A percentile compares a stretch with the other conserved stretches of the same genome.
Evolutionary conservation across 352 stramenopile species (phyloP).

Genomic region (Pythium pyrilobum): DNA sequence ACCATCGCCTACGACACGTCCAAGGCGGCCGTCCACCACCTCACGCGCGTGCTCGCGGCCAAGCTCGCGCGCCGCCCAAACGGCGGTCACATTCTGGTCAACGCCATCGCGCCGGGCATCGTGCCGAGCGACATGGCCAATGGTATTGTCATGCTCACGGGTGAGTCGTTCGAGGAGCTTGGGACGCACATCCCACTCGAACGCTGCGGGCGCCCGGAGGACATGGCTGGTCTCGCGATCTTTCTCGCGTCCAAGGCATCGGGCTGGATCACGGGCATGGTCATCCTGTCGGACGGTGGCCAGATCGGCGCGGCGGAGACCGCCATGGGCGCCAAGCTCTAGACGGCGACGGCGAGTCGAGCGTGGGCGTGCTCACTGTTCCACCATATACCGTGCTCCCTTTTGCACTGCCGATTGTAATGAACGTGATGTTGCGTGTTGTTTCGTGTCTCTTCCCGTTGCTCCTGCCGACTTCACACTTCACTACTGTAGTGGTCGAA

Average conservation of each 20-base stretch:
- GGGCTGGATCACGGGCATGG: slow-evolving; percentile 88
- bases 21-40: slow-evolving; percentile 93
- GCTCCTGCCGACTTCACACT: no score
- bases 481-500: no score
- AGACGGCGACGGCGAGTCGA: no score
- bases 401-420: no score
- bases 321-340: slow-evolving; percentile 33
- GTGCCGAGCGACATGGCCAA: slow-evolving; percentile 89
- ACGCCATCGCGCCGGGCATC: slow-evolving; percentile 91
- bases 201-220: slow-evolving; percentile 77
- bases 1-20: slow-evolving; percentile 94
- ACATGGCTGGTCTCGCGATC: slow-evolving; percentile 92
- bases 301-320: slow-evolving; percentile 46
- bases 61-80: slow-evolving; percentile 85
- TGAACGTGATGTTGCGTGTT: no score
- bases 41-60: slow-evolving; percentile 88
- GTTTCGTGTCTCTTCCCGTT: no score
- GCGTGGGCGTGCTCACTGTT: no score
- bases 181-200: slow-evolving; percentile 69
- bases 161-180: slow-evolving; percentile 56
- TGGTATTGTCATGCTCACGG: slow-evolving; percentile 54
- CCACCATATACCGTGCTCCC: no score
- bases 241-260: slow-evolving; percentile 89
- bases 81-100: slow-evolving; percentile 92
- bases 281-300: slow-evolving; percentile 91